Base-by-base conservation (phyloP, 2,329 filamentous ascomycete species). In the Sporothrix sp. region DNA sequence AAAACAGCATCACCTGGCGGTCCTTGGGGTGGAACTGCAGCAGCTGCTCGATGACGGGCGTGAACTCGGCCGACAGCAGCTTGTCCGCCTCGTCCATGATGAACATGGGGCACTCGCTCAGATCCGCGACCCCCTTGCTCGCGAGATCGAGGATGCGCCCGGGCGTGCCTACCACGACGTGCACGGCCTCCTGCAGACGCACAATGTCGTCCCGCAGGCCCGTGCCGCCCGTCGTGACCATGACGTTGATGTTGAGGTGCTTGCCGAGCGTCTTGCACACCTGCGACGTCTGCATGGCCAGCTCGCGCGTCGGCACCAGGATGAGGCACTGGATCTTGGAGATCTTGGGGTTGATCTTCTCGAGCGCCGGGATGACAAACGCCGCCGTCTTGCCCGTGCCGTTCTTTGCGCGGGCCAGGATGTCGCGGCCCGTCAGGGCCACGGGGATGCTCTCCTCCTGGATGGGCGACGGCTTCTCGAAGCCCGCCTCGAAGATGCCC, bases 51-150 rank as follows among this genome's bases (percentile, higher is more conserved):
- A 98, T 95, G 57, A 95, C 90, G 23, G 91, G 89, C 7, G 93
- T 98, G 65, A 98, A 98, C 66, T 98, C 93, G 53, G 87, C 81
- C 7, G 93, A 98, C 46, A 98, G 79, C 54, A 98, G 82, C 74
- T 98, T 98, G 70, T 98, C 93, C 50, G 93, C 93, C 68, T 98
- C 93, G 63, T 98, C 93, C 93, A 98, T 98, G 71, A 98, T 88
- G 66, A 98, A 98, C 64, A 94, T 97, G 61, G 89, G 85, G 66
- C 93, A 97, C 70, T 94, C 85, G 61, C 90, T 94, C 45, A 98
- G 78, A 68, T 98, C 93, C 56, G 93, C 93, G 54, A 98, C 90
- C 58, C 87, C 89, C 73, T 98, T 97, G 67, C 90, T 89, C 53
- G 93, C 91, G 59, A 98, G 73, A 72, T 98, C 93, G 56, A 97